A percentile compares a stretch with the other conserved stretches of the same genome.
These are phyloP conservation scores for Bryum argenteum DNA, from an alignment of 225 moss, liverwort and hornwort species.

Conservation along the genomic window DNA sequence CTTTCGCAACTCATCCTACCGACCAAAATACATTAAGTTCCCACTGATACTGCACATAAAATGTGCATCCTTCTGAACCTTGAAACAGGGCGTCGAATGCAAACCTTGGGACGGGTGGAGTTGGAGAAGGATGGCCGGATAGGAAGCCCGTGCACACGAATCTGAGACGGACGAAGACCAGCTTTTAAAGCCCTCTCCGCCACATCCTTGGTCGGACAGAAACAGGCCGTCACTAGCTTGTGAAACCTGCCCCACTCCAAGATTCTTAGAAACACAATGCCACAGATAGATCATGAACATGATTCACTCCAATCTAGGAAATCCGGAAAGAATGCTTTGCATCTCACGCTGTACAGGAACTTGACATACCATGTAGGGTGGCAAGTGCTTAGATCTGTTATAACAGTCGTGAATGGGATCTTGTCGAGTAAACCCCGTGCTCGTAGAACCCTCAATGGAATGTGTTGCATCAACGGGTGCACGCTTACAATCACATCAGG, in stretches of 20 bases:
- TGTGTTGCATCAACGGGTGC: conserved; percentile 98
- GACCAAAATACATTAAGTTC: background rate
- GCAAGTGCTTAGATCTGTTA: conserved; percentile 92
- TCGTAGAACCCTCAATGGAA: conserved; percentile 87
- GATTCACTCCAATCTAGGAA: background rate
- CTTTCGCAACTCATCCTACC: conserved; percentile 70
- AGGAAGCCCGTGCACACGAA: conserved; percentile 91
- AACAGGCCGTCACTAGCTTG: conserved; percentile 80
- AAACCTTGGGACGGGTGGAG: conserved; percentile 76
- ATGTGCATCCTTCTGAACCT: background rate
- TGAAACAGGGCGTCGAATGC: background rate
- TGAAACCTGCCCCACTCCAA: conserved; percentile 72
- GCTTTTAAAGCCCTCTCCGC: conserved; percentile 85
- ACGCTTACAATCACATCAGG: conserved; percentile 98
- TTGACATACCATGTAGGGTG: conserved; percentile 86
- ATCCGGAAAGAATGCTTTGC: background rate
- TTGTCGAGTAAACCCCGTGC: conserved; percentile 85
- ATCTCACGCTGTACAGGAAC: background rate
- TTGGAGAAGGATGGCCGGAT: conserved; percentile 80
- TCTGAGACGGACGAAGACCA: conserved; percentile 73
- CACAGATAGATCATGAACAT: background rate
- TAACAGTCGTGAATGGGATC: conserved; percentile 93
- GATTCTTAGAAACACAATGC: conserved; percentile 18
- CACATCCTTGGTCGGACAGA: conserved; percentile 90
- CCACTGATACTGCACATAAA: background rate